These are phyloP conservation scores for Anisodus tanguticus DNA, from an alignment of 257 asterid species.

Conservation along the genomic window DNA sequence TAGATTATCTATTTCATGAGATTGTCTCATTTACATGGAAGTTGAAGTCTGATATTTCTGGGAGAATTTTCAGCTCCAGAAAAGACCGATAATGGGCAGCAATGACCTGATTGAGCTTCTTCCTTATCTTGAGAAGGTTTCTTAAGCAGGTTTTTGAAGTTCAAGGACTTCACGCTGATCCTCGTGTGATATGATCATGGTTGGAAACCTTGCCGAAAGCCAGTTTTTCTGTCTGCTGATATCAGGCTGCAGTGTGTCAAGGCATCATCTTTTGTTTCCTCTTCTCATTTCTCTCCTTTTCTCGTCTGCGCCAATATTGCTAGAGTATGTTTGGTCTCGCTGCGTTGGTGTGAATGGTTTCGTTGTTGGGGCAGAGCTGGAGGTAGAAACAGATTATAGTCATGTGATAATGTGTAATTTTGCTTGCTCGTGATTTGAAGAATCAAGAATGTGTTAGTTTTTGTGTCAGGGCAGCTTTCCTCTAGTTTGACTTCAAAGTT, in stretches of 20 bases:
- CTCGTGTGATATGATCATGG: slow-evolving; percentile 1
- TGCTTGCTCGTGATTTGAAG: neutral
- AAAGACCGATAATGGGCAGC: slow-evolving; percentile 47
- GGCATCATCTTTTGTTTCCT: slow-evolving; percentile 3
- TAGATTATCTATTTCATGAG: slow-evolving; percentile 51
- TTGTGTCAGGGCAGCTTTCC: neutral
- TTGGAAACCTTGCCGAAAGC: neutral
- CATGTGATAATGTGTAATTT: slow-evolving; percentile 14
- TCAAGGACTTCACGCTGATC: slow-evolving; percentile 3
- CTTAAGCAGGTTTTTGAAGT: slow-evolving; percentile 26
- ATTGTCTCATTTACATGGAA: slow-evolving; percentile 52
- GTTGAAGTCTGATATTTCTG: slow-evolving; percentile 43
- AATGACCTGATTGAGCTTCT: slow-evolving; percentile 17
- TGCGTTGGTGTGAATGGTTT: neutral
- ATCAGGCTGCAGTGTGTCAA: neutral
- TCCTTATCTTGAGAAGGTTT: slow-evolving; percentile 14
- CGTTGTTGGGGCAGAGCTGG: neutral
- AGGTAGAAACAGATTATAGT: neutral
- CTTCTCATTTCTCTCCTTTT: neutral
- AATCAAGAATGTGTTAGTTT: slow-evolving; percentile 9
- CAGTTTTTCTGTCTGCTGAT: neutral
- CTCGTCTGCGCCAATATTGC: neutral
- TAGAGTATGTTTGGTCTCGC: neutral
- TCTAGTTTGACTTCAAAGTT: slow-evolving; percentile 8
- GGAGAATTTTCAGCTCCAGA: slow-evolving; percentile 49